Evolutionary conservation across 1,284 basidiomycete genomes (phyloP).

Genomic region (Exobasidium cylindrosporum): DNA sequence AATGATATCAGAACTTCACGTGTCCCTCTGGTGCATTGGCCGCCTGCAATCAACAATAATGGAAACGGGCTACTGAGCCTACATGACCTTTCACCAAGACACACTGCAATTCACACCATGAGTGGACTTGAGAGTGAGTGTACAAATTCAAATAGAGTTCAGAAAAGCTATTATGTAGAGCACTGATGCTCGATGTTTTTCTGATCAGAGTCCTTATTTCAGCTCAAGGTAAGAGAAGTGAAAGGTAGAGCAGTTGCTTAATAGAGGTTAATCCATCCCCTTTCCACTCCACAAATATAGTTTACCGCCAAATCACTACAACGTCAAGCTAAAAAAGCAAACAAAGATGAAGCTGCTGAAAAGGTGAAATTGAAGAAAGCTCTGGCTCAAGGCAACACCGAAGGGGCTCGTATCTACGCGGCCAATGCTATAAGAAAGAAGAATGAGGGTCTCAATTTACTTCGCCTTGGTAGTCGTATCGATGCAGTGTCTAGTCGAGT

Average conservation of each 20-base stretch:
- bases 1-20: too few species aligned
- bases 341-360: slow-evolving; percentile 49
- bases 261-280: slow-evolving; percentile 2
- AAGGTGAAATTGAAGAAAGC: slow-evolving; percentile 61
- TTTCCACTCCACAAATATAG: slow-evolving; percentile 2
- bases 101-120: slow-evolving; percentile 21
- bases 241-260: not conserved
- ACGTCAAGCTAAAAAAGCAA: slow-evolving; percentile 50
- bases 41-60: too few species aligned
- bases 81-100: too few species aligned
- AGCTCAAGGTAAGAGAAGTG: slow-evolving; percentile 40
- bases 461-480: slow-evolving; percentile 63
- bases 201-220: slow-evolving; percentile 48
- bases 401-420: slow-evolving; percentile 98
- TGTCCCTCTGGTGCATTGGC: too few species aligned
- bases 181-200: too few species aligned
- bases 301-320: slow-evolving; percentile 55
- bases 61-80: too few species aligned
- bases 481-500: slow-evolving; percentile 95
- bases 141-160: too few species aligned
- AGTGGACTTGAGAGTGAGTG: slow-evolving; percentile 41
- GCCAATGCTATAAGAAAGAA: slow-evolving; percentile 98
- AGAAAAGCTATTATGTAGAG: too few species aligned
- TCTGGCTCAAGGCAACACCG: slow-evolving; percentile 90
- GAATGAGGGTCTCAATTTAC: slow-evolving; percentile 78